These are phyloP conservation scores for Neoascochyta sp. DNA, from an alignment of 2,329 filamentous ascomycete genomes.

Conservation along the genomic window DNA sequence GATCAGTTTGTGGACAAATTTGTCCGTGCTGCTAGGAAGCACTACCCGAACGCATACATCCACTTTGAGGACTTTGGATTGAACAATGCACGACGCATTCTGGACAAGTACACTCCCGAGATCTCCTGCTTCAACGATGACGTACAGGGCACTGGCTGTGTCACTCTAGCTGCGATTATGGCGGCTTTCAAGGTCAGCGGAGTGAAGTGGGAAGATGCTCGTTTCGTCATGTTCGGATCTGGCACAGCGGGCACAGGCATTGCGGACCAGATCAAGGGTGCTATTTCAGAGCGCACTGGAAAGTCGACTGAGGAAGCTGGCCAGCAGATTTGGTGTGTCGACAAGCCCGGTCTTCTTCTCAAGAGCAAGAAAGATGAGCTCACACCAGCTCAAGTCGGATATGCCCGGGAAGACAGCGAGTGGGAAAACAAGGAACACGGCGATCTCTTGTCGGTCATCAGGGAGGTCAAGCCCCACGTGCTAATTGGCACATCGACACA, in stretches of 20 bases:
- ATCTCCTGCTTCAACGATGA: constrained; percentile 90
- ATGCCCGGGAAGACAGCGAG: constrained; percentile 60
- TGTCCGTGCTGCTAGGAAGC: constrained; percentile 61
- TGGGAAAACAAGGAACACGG: constrained; percentile 58
- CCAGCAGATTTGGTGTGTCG: constrained; percentile 80
- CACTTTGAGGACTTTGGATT: constrained; percentile 90
- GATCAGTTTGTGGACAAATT: constrained; percentile 75
- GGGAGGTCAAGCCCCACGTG: constrained; percentile 71
- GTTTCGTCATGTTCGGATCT: constrained; percentile 73
- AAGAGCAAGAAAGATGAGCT: constrained; percentile 58
- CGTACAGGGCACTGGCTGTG: constrained; percentile 83
- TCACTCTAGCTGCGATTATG: constrained; percentile 79
- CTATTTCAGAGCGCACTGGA: constrained; percentile 65
- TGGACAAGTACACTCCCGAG: constrained; percentile 69
- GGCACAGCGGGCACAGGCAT: constrained; percentile 83
- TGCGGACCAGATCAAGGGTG: constrained; percentile 77
- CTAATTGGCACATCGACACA: constrained; percentile 81
- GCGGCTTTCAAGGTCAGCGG: constrained; percentile 68
- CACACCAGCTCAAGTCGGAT: constrained; percentile 64
- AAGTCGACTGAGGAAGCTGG: constrained; percentile 70
- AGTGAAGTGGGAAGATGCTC: constrained; percentile 63
- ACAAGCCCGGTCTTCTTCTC: constrained; percentile 74
- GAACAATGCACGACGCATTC: constrained; percentile 67
- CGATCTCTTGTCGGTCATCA: constrained; percentile 64
- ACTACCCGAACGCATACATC: constrained; percentile 76